Base-by-base conservation (phyloP, 1,139 yeast genomes). In the Geotrichum cucujoidarum region DNA sequence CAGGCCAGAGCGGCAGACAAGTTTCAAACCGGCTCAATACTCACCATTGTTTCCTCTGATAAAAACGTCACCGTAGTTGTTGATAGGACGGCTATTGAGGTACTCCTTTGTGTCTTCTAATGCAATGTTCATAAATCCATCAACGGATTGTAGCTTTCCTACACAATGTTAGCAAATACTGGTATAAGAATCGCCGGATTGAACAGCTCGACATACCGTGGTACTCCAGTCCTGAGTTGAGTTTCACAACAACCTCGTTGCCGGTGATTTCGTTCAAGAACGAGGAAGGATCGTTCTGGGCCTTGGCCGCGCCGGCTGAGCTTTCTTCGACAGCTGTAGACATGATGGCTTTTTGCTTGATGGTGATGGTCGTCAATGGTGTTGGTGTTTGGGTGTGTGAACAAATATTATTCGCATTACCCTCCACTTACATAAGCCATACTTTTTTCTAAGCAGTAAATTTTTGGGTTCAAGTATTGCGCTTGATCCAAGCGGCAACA, bases 71-170 rank as follows among this genome's bases (percentile, higher is more conserved):
- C 88, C 90, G 60, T 83, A 86, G 39, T 73, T 74, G 48, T 75
- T 77, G 51, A 80, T 80, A 44, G 75, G 71, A 45, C 71, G 70
- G 14, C 81, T 81, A 46, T 77, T 76, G 24, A 78, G 77, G 42
- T 71, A 70, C 64, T 92, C 97, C 45, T 77, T 74, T 3, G 95
- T 81, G 47, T 81, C 76, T 51, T 84, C 89, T 59, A 92, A 74
- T 4, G 92, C 95, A 48, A 92, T 83, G 67, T 94, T 94, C 97
- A 92, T 90, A 69, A 82, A 94, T 14, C 98, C 97, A 63, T 92
- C 99, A 49, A 92, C 90, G 43, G 96, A 86, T 59, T 87, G 94
- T 51, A 92, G 75, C 52, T 72, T 76, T 14, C 88, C 87, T 54
- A 64, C 10, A 18, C 6, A 6, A 24, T 10, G 27, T 24, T 24